Base-by-base conservation (phyloP, 345 rosid species). In the Combretum micranthum region DNA sequence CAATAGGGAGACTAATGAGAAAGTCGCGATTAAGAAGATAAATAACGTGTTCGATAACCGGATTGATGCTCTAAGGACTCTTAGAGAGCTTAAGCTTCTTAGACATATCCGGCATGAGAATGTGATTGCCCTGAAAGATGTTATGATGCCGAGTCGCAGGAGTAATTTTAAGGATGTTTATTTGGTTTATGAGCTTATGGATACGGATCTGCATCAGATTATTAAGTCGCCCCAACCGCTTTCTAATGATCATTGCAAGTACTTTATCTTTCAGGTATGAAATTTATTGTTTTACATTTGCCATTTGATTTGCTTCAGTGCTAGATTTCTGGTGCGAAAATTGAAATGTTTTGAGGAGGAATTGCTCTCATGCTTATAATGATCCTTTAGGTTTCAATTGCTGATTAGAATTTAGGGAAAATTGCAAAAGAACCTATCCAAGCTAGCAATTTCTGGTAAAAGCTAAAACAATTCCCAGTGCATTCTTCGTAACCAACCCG, bases 171-270 rank as follows among this genome's bases (percentile, higher is more conserved):
- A 67, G 68, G 98, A 91, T 71, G 96, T 88, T 1, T 91, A 91
- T 48, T 66, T 91, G 79, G 98, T 88, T 43, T 88, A 79, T 50
- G 98, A 91, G 73, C 83, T 91, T 19, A 91, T 91, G 98, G 96
- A 91, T 65, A 85, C 92, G 0, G 96, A 86, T 77, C 75, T 92
- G 68, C 90, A 84, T 77, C 95, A 86, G 68, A 86, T 88, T 52
- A 83, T 88, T 53, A 81, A 80, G 68, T 86, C 95, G 22, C 53
- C 88, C 16, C 90, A 88, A 62, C 66, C 87, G 4, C 84, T 91
- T 3, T 75, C 84, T 49, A 83, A 74, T 68, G 88, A 91, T 55
- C 96, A 88, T 74, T 86, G 83, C 86, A 81, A 86, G 46, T 86
- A 76, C 73, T 91, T 91, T 55, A 57, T 83, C 56, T 81, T 86